Percentiles rank a stretch among this genome's conserved stretches.
phyloP scores from a whole-genome alignment of 106 monocot species.

The Dioscorea alata region DNA sequence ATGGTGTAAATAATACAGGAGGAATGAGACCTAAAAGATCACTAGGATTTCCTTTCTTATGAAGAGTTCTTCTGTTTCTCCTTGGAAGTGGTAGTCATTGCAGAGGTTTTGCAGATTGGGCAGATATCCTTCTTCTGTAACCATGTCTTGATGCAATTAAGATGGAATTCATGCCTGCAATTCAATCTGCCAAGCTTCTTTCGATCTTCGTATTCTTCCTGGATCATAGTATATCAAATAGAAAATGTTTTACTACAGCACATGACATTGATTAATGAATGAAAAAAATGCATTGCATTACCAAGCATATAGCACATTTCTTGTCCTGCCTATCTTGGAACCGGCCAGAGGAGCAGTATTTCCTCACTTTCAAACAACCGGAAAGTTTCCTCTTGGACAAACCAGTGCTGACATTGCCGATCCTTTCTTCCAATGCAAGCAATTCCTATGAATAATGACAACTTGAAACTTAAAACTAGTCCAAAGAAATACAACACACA shows the following conservation, averaged over 20 bases:
- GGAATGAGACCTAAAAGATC: neutral
- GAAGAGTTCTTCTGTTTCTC: neutral
- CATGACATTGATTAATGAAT: neutral
- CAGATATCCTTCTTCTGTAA: slow-evolving; percentile 61
- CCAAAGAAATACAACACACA: neutral
- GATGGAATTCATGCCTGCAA: slow-evolving; percentile 66
- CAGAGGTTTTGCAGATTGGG: slow-evolving; percentile 70
- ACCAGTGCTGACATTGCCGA: slow-evolving; percentile 60
- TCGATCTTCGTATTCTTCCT: slow-evolving; percentile 58
- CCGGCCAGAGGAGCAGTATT: slow-evolving; percentile 9
- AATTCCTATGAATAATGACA: slow-evolving; percentile 33
- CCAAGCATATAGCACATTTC: slow-evolving; percentile 62
- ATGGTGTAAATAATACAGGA: neutral
- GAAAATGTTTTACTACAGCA: no score
- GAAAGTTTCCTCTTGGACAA: slow-evolving; percentile 39
- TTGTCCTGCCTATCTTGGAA: slow-evolving; percentile 5
- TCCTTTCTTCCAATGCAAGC: slow-evolving; percentile 69
- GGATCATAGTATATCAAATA: neutral
- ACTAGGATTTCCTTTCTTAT: neutral
- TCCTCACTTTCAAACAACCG: slow-evolving; percentile 26
- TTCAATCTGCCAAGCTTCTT: slow-evolving; percentile 46
- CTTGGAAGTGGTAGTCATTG: slow-evolving; percentile 23
- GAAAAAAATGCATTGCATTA: slow-evolving; percentile 8
- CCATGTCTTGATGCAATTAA: slow-evolving; percentile 64
- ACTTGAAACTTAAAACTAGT: neutral